phyloP scores from a whole-genome alignment of 1,139 yeast species.

The Taphrina pruni region DNA sequence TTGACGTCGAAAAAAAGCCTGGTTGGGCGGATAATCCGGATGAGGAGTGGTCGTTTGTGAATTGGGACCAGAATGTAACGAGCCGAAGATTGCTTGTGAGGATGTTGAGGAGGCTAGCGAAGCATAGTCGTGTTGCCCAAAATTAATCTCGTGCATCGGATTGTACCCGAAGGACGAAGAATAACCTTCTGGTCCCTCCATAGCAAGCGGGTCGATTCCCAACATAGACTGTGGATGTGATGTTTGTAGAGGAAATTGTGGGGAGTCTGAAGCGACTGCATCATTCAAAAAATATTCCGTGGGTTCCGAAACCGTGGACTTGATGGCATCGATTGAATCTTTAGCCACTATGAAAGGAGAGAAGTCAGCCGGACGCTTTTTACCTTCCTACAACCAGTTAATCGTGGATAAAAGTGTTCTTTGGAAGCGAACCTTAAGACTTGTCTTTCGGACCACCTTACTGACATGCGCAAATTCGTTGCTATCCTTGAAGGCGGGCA shows the following conservation, averaged over 20 bases:
- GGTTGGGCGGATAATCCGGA: constrained; percentile 20
- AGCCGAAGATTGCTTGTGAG: constrained; percentile 33
- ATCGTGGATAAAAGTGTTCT: background rate
- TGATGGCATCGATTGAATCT: constrained; percentile 7
- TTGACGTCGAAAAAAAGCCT: constrained; percentile 15
- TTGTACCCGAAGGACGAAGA: constrained; percentile 26
- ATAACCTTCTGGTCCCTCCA: constrained; percentile 37
- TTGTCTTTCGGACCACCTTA: constrained; percentile 22
- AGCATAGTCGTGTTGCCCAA: constrained; percentile 15
- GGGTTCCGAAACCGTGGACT: constrained; percentile 37
- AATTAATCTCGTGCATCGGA: constrained; percentile 19
- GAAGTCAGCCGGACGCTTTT: constrained; percentile 48
- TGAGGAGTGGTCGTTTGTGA: constrained; percentile 27
- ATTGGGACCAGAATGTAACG: constrained; percentile 18
- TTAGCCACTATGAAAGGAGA: constrained; percentile 45
- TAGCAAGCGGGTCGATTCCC: constrained; percentile 39
- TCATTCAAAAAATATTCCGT: constrained; percentile 45
- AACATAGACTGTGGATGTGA: constrained; percentile 36
- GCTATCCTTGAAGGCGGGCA: constrained; percentile 26
- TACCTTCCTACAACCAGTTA: constrained; percentile 39
- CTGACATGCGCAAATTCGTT: constrained; percentile 25
- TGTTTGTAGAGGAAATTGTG: constrained; percentile 39
- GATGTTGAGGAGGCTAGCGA: constrained; percentile 33
- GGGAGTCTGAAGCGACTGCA: constrained; percentile 29
- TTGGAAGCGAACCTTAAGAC: constrained; percentile 10